Percentiles rank a stretch among this genome's conserved stretches.
These are phyloP conservation scores for Cicer judaicum DNA, from an alignment of 306 rosid species.

Conservation along the genomic window DNA sequence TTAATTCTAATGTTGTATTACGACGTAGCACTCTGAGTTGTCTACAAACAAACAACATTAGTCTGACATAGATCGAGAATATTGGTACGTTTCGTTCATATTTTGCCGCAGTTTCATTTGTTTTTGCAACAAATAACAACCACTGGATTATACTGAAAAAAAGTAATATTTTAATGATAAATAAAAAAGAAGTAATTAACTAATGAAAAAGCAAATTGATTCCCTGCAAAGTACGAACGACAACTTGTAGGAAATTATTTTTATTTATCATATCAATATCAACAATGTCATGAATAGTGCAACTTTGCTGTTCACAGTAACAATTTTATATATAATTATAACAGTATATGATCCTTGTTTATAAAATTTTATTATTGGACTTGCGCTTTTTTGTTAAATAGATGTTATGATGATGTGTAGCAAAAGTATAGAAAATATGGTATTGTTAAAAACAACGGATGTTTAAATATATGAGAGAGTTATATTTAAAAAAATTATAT, in stretches of 20 bases:
- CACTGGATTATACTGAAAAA: background rate
- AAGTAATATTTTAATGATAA: constrained; percentile 19
- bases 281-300: constrained; percentile 8
- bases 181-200: background rate
- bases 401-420: constrained; percentile 6
- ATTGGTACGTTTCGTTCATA: constrained; percentile 42
- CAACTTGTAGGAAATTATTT: constrained; percentile 27
- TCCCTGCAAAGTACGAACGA: background rate
- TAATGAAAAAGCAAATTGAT: background rate
- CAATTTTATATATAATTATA: background rate
- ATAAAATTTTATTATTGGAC: background rate
- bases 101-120: constrained; percentile 22
- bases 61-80: constrained; percentile 32
- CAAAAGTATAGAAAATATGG: background rate
- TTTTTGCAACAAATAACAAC: background rate
- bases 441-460: no score
- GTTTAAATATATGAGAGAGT: no score
- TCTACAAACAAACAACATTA: constrained; percentile 41
- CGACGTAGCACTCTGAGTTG: constrained; percentile 60
- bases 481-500: no score
- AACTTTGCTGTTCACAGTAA: background rate
- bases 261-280: constrained; percentile 15
- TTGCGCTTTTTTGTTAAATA: background rate
- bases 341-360: background rate
- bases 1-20: background rate